Percentiles rank a stretch among this genome's conserved stretches.
Evolutionary conservation across 768 basidiomycete species (phyloP).

Genomic region (Tulasnella sp.): DNA sequence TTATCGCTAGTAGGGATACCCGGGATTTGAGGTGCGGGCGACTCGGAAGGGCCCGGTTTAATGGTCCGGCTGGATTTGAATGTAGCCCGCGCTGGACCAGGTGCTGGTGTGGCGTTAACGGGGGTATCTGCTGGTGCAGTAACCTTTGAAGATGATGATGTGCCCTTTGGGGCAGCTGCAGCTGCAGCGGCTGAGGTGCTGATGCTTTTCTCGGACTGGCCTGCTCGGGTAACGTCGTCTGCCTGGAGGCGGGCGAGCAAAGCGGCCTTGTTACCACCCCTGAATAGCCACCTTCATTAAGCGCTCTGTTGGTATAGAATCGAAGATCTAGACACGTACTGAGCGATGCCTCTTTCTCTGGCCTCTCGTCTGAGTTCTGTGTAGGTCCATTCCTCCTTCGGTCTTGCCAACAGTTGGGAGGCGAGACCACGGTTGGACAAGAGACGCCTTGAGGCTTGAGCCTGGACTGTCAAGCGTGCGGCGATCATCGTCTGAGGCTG

Average conservation of each 20-base stretch:
- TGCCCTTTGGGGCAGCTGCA: constrained; percentile 36
- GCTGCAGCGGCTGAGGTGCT: constrained; percentile 33
- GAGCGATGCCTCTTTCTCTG: constrained; percentile 53
- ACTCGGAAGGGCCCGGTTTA: neutral
- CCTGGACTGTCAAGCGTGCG: constrained; percentile 33
- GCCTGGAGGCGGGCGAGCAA: constrained; percentile 55
- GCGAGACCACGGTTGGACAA: constrained; percentile 37
- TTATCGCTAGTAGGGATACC: constrained; percentile 9
- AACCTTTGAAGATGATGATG: constrained; percentile 33
- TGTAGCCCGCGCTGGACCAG: constrained; percentile 18
- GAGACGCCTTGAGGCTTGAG: constrained; percentile 33
- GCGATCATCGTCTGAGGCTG: constrained; percentile 37
- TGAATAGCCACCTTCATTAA: constrained; percentile 34
- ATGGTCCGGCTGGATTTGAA: constrained; percentile 2
- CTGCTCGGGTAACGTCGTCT: constrained; percentile 41
- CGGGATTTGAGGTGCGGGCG: constrained; percentile 11
- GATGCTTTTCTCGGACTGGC: constrained; percentile 37
- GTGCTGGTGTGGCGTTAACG: constrained; percentile 33
- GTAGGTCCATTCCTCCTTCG: constrained; percentile 47
- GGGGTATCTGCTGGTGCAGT: constrained; percentile 36
- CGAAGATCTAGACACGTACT: constrained; percentile 38
- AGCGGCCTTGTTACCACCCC: constrained; percentile 57
- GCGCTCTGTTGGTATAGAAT: neutral
- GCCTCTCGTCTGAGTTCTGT: constrained; percentile 53
- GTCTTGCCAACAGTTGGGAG: constrained; percentile 58